Base-by-base conservation (phyloP, 306 rosid genomes). In the Rubus idaeus region DNA sequence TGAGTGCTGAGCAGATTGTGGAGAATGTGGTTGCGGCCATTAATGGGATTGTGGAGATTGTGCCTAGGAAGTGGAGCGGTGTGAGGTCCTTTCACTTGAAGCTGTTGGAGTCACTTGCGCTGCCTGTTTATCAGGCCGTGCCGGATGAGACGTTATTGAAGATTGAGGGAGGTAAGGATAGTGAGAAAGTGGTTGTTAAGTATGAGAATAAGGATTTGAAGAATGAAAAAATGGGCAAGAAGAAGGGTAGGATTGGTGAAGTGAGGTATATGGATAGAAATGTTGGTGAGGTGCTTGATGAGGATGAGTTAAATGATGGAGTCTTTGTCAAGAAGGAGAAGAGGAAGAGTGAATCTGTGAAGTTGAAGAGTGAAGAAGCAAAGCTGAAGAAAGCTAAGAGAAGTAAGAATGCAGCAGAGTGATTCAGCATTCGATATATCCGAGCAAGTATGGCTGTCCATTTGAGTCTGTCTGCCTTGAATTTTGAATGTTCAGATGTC, bases 41-140 rank as follows among this genome's bases (percentile, higher is more conserved):
- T 9, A 61, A 86, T 68, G 97, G 92, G 35, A 58, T 83, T n/a
- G 91, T 83, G 3, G 93, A 88, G 80, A 51, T 83, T 78, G 89
- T 95, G 73, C 98, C 98, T 0, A 89, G 78, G 71, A 89, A 90
- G 5, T 95, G 98, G 98, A 71, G 55, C 4, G 90, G 85, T 78
- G 90, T 92, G 21, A 80, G 97, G 88, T 90, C 97, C 0, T 50
- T 95, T 80, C 97, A 92, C 72, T 56, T 95, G 83, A 95, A 92
- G 91, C 11, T 95, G 73, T 65, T 87, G 75, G 97, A 89, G 49
- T 90, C 96, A 1, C 67, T 95, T 42, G 82, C 97, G 0, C 80
- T 95, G 82, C 98, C 98, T 0, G 26, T 95, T 50, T 94, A 86
- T 75, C 89, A 89, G 84, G 70, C 83, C 0, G 79, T 88, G 9